Evolutionary conservation across 257 asterid genomes (phyloP), one percentile per base, ranked within the genome.

Genomic region (Solanum medicagineum): DNA sequence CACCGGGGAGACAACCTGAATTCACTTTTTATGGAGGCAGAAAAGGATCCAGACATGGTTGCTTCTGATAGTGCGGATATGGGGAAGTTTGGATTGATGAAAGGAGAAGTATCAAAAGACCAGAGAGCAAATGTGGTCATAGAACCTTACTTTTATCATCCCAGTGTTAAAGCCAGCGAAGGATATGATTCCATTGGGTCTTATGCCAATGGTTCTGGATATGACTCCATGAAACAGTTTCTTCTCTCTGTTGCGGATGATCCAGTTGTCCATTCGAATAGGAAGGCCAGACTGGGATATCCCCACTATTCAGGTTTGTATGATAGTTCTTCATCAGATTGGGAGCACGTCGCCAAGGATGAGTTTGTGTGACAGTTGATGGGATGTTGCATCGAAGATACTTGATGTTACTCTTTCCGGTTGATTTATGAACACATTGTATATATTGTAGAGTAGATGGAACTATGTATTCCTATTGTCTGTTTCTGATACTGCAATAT

Each of bases 281-380:
- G 77, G 73, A 84, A 81, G 55, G 74, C 81, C 79, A 87, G 79
- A 87, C 87, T 26, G 81, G 85, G 81, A 53, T 81, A 69, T 85
- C 90, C 79, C 20, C 60, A 51, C 83, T 87, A 87, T 49, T 19
- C 87, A 2, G 92, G 92, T 70, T 89, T 89, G 88, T 89, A 60
- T 69, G 96, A 89, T 74, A 89, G 91, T 81, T 87, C 92, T 80
- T 91, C 98, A 15, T 94, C 97, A 1, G 99, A 95, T 55, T 96
- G 99, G 99, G 99, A 96, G 83, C 98, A 96, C 88, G 94, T 96
- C 0, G 80, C 86, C 84, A 93, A 91, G 86, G 99, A 96, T 81
- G 97, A 94, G 19, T 80, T 88, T 62, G 85, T 93, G 8, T 92
- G 92, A 93, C 92, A 88, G 84, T 26, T 75, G 71, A 63, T 51